phyloP scores from a whole-genome alignment of 495 filamentous ascomycete genomes.

The Xylaria palmicola region DNA sequence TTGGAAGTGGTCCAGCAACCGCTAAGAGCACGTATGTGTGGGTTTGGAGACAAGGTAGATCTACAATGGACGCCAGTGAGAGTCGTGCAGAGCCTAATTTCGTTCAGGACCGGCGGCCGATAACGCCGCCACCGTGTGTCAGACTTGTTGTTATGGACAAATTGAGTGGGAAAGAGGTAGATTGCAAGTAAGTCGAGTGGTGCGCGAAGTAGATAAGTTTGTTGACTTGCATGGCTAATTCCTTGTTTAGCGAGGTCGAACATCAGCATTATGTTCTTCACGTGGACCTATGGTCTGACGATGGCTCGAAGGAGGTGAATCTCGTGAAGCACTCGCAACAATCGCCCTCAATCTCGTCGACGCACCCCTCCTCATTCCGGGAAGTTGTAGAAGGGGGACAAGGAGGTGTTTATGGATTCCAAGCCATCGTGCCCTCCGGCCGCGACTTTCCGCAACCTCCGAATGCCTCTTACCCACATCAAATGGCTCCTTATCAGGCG shows the following conservation, averaged over 20 bases:
- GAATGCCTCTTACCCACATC: conserved; percentile 32
- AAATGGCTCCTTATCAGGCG: conserved; percentile 38
- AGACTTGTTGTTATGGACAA: conserved; percentile 78
- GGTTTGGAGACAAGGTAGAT: conserved; percentile 93
- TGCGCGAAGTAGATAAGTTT: conserved; percentile 46
- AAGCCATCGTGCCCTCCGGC: conserved; percentile 35
- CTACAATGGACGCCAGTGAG: conserved; percentile 1
- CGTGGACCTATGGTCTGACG: conserved; percentile 87
- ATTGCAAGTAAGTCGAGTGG: conserved; percentile 70
- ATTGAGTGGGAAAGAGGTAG: conserved; percentile 78
- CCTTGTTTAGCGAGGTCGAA: conserved; percentile 57
- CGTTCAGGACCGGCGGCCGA: conserved; percentile 82
- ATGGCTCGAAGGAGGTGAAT: conserved; percentile 87
- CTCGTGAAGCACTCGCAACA: conserved; percentile 85
- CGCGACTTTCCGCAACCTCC: conserved; percentile 39
- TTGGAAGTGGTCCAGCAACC: conserved; percentile 90
- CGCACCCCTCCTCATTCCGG: conserved; percentile 75
- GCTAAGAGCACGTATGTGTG: conserved; percentile 94
- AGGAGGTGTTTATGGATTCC: conserved; percentile 28
- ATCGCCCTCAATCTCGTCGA: conserved; percentile 85
- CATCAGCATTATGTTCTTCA: conserved; percentile 89
- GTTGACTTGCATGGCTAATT: conserved; percentile 19
- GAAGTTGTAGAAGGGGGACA: conserved; percentile 39
- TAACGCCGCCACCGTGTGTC: conserved; percentile 94
- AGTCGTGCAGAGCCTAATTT: conserved; percentile 10